Base-by-base conservation (phyloP, 2,329 filamentous ascomycete species). In the Ceratocystis variospora region DNA sequence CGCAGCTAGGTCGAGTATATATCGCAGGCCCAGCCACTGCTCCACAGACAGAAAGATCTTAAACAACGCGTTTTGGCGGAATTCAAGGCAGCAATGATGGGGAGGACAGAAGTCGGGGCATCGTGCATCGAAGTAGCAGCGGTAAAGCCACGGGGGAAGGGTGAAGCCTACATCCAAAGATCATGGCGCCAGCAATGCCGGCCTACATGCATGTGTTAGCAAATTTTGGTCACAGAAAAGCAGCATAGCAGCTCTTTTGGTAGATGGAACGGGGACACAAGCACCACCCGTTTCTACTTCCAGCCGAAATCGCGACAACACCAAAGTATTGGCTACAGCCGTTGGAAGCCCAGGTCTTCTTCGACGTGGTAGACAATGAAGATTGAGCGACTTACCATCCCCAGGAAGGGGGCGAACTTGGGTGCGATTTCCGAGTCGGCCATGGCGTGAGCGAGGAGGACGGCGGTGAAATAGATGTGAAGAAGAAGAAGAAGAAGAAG, bases 391-490 rank as follows among this genome's bases (percentile, higher is more conserved):
- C 86, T 77, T 80, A 91, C 88, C 88, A 93, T 90, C 80, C 89
- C 89, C 75, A 93, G 82, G 80, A 93, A 94, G 72, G 89, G 89
- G 79, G 89, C 89, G 75, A 92, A 93, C 78, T 88, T 89, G 72
- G 89, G 89, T 68, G 87, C 80, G 69, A 85, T 77, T 71, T 86
- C 83, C 61, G 82, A 83, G 71, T 82, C 72, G 66, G 76, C 77
- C 82, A 84, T 84, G 69, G 62, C 77, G 72, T 59, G 48, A 63
- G 5, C 37, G 12, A 50, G 12, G 12, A 45, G 8, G 22, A 46
- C 59, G n/a, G 28, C 44, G 19, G 19, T 31, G 22, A 15, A 25
- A 67, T 33, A 50, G 48, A 33, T 46, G 33, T 15, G n/a, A 31
- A 25, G 31, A 12, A 62, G 6, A 41, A n/a, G n/a, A 64, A 48